Evolutionary conservation across 2,329 filamentous ascomycete species (phyloP), one percentile per base, ranked within the genome.

Genomic region (Penicillium sp.): DNA sequence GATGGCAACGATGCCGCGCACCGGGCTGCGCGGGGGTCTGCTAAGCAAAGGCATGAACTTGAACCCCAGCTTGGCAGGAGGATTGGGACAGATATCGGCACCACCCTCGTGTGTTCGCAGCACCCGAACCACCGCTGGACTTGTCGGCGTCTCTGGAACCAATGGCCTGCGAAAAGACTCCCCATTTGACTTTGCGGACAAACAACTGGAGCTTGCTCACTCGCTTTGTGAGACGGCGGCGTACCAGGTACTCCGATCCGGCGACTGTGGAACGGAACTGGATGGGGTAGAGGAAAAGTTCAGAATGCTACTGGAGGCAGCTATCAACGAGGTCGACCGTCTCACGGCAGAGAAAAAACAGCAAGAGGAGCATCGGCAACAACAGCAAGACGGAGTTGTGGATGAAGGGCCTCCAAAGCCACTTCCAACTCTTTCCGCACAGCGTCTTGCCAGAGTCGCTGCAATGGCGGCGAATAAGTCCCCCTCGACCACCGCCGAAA

Each of bases 221-320:
- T 80, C 79, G 48, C 81, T 90, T 60, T 95, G 88, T 66, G 91
- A 96, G 72, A 84, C 84, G 46, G 91, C 87, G 2, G 91, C 91
- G 0, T 90, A 95, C 64, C 88, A 95, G 63, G 89, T 93, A 53
- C 76, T 96, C n/a, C 83, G 91, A 19, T 87, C 90, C 45, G 91
- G 90, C 10, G 86, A 93, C 62, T 95, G 91, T 69, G 79, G 76
- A n/a, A 79, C 82, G 14, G 89, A 95, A 67, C 79, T 95, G 33
- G 75, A 77, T 22, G 84, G 82, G 39, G 86, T 91, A 45, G 81
- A 83, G 62, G 75, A 77, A 49, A 81, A 82, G 13, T 79, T 95
- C 36, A 71, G 72, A 8, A 78, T 84, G 47, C 82, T 89, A 1
- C 75, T 83, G 42, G 78, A 80, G 28, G 72, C 81, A 45, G 82